Evolutionary conservation across 2,329 filamentous ascomycete species (phyloP), one percentile per base, ranked within the genome.

Genomic region (Magnaporthales sp.): DNA sequence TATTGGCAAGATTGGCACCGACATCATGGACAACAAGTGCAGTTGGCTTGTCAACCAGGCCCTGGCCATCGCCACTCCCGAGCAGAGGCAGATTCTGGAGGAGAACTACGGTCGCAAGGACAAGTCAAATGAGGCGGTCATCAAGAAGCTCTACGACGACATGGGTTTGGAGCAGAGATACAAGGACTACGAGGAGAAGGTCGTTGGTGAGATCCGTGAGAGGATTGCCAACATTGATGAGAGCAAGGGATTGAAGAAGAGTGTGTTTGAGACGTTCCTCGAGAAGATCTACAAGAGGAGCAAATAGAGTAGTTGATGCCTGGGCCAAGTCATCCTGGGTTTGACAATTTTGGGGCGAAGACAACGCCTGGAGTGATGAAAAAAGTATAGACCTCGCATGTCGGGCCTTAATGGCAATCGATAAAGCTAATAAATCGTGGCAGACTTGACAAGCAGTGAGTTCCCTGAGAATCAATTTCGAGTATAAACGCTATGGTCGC

Each of bases 1-100:
- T 75, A 95, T 99, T 77, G 95, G 95, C 79, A 99, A 99, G 87
- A 97, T 98, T 71, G 95, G 95, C 71, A 99, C 95, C 68, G 95
- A 99, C 75, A 99, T 99, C 79, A 89, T 93, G 84, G 95, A 99
- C 82, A 99, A 99, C 87, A 99, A 99, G 86, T 99, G 95, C 85
- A 96, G 92, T 58, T 99, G 95, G 95, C 83, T 99, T 68, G 86
- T 99, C 79, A 99, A 99, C 85, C 90, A 97, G 80, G 95, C 95
- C 62, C 84, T 99, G 68, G 85, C 88, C 77, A 85, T 90, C 69
- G 91, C 87, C 70, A 93, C 86, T 2, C 88, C 92, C 1, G 92
- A 94, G 77, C 95, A 99, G 85, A 89, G 93, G 75, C 85, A 91
- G 80, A 79, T 96, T 54, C 88, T 99, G 65, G 92, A 97, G 75